phyloP scores from a whole-genome alignment of 257 asterid genomes.

The Ballota nigra region DNA sequence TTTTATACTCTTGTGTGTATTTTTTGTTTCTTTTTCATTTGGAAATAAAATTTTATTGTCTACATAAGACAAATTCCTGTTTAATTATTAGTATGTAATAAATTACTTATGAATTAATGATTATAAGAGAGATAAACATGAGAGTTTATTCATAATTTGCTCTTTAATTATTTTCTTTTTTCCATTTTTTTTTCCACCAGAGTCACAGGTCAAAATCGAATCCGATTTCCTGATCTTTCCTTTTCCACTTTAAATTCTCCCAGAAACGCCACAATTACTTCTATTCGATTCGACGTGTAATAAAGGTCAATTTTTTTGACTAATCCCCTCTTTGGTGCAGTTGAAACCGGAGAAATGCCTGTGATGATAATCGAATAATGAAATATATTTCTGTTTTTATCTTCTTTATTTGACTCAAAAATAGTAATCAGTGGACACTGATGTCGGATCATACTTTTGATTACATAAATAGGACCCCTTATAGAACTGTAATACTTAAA shows the following conservation, averaged over 20 bases:
- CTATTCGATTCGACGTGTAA: conserved; percentile 5
- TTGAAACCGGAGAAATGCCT: background rate
- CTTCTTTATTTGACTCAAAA: background rate
- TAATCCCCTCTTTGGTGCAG: conserved; percentile 16
- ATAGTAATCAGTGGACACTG: background rate
- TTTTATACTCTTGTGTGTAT: too few species aligned
- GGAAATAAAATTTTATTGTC: too few species aligned
- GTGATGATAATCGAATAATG: background rate
- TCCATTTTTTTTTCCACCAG: background rate
- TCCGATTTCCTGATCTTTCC: conserved; percentile 26
- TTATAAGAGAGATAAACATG: conserved; percentile 33
- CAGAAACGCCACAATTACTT: conserved; percentile 18
- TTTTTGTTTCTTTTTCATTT: too few species aligned
- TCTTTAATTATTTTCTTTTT: background rate
- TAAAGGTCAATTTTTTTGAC: background rate
- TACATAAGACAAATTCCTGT: too few species aligned
- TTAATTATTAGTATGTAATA: too few species aligned
- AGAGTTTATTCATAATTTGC: conserved; percentile 34
- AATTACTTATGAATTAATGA: too few species aligned
- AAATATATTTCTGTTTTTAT: background rate
- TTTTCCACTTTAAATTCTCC: conserved; percentile 14
- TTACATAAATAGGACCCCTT: background rate
- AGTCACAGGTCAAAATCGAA: conserved; percentile 42
- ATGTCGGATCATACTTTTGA: background rate
- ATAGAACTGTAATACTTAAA: background rate